Evolutionary conservation across 495 filamentous ascomycete genomes (phyloP).

Genomic region (Tuber magnatum): DNA sequence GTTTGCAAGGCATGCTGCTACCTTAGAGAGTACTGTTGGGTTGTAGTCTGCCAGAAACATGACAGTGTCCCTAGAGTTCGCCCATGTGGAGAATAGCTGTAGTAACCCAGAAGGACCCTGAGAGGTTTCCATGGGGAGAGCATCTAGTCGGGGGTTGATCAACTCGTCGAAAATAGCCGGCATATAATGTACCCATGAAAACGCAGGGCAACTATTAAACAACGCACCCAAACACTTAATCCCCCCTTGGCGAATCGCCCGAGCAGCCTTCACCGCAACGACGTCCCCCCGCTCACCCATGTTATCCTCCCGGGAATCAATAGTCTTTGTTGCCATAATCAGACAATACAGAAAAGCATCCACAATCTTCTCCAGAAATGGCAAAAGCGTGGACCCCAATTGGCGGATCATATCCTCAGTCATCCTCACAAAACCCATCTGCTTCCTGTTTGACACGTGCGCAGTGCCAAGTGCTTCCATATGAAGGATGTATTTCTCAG

Average conservation of each 20-base stretch:
- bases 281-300: conserved; percentile 46
- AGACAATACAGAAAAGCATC: conserved; percentile 73
- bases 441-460: conserved; percentile 53
- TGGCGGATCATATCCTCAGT: conserved; percentile 78
- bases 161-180: conserved; percentile 63
- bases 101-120: conserved; percentile 79
- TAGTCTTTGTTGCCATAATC: conserved; percentile 58
- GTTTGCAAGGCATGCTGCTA: conserved; percentile 64
- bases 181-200: conserved; percentile 65
- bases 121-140: conserved; percentile 76
- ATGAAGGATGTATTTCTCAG: conserved; percentile 49
- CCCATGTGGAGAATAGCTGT: conserved; percentile 74
- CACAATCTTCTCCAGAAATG: conserved; percentile 57
- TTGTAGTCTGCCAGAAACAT: conserved; percentile 62
- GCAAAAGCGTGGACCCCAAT: conserved; percentile 59
- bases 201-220: conserved; percentile 59
- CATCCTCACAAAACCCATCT: conserved; percentile 84
- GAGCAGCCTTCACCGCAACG: conserved; percentile 49
- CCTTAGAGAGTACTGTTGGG: conserved; percentile 54
- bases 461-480: conserved; percentile 50
- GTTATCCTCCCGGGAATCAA: conserved; percentile 44
- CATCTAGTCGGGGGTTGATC: conserved; percentile 66
- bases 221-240: conserved; percentile 72
- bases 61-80: conserved; percentile 56
- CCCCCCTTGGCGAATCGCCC: conserved; percentile 62